Conservation (phyloP, 495 filamentous ascomycete genomes). For the Saxophila tyrrhenica region DNA sequence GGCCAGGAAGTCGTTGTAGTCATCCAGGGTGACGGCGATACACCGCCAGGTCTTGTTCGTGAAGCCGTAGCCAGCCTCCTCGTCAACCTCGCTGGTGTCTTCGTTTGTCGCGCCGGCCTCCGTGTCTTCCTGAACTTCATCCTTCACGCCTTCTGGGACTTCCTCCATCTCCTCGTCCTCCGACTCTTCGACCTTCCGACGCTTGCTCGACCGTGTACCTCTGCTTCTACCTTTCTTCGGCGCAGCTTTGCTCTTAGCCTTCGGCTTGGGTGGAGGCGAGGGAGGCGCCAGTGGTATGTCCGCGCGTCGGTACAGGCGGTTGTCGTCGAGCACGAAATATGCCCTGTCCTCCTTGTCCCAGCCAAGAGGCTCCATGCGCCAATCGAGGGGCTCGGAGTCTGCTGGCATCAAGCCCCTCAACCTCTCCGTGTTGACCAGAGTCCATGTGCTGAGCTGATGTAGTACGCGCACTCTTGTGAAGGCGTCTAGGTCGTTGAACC, state of each 20-base stretch:
- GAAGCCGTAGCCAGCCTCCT: conserved; percentile 42
- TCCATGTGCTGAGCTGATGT: conserved; percentile 84
- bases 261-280: conserved; percentile 47
- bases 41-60: conserved; percentile 82
- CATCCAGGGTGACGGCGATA: conserved; percentile 63
- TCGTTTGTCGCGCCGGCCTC: conserved; percentile 25
- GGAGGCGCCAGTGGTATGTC: conserved; percentile 49
- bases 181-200: conserved; percentile 48
- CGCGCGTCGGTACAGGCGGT: conserved; percentile 76
- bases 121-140: conserved; percentile 8
- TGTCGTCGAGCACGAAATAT: conserved; percentile 90
- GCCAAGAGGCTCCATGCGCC: conserved; percentile 88
- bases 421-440: conserved; percentile 71
- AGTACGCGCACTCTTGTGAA: conserved; percentile 81
- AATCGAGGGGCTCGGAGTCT: conserved; percentile 54
- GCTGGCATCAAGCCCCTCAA: conserved; percentile 81
- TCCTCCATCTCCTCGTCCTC: conserved; percentile 38
- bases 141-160: conserved; percentile 28
- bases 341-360: conserved; percentile 74
- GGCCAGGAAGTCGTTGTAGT: conserved; percentile 63
- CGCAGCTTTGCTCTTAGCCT: conserved; percentile 34
- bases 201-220: conserved; percentile 58
- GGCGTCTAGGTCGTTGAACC: conserved; percentile 71
- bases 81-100: conserved; percentile 31
- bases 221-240: conserved; percentile 55